phyloP scores from a whole-genome alignment of 2,329 filamentous ascomycete species.

The Arthrobotrys entomopaga region DNA sequence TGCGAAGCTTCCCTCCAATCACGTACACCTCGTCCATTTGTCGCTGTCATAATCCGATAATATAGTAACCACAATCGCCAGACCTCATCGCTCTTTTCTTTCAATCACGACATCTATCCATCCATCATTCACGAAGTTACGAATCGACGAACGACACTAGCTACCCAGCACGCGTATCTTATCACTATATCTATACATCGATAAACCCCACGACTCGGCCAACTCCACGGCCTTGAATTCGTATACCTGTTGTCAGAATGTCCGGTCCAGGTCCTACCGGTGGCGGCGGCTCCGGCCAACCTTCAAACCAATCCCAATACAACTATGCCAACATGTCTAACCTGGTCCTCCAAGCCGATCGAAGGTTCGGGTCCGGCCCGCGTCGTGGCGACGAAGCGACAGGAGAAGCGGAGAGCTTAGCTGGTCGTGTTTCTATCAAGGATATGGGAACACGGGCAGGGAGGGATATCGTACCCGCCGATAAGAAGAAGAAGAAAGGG shows the following conservation, averaged over 20 bases:
- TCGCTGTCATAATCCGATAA: background rate
- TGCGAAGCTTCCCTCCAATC: no score
- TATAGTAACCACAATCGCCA: background rate
- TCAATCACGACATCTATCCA: background rate
- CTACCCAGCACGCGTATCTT: background rate
- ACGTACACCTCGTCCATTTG: no score
- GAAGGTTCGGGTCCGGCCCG: slow-evolving; percentile 80
- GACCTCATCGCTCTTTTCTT: background rate
- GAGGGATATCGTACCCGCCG: slow-evolving; percentile 80
- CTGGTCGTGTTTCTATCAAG: slow-evolving; percentile 88
- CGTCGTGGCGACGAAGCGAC: slow-evolving; percentile 93
- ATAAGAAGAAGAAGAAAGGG: slow-evolving; percentile 66
- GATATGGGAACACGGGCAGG: slow-evolving; percentile 92
- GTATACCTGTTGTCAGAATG: slow-evolving; percentile 43
- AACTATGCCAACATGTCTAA: slow-evolving; percentile 99
- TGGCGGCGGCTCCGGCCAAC: slow-evolving; percentile 69
- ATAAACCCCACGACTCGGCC: background rate
- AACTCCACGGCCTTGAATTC: slow-evolving; percentile 1
- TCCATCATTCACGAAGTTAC: background rate
- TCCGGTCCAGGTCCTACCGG: slow-evolving; percentile 68
- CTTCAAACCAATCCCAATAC: slow-evolving; percentile 86
- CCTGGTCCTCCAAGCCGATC: slow-evolving; percentile 99
- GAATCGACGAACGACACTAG: background rate
- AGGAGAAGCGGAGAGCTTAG: slow-evolving; percentile 95
- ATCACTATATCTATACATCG: background rate